These are phyloP conservation scores for Annulohypoxylon truncatum DNA, from an alignment of 2,329 filamentous ascomycete species.

Conservation along the genomic window DNA sequence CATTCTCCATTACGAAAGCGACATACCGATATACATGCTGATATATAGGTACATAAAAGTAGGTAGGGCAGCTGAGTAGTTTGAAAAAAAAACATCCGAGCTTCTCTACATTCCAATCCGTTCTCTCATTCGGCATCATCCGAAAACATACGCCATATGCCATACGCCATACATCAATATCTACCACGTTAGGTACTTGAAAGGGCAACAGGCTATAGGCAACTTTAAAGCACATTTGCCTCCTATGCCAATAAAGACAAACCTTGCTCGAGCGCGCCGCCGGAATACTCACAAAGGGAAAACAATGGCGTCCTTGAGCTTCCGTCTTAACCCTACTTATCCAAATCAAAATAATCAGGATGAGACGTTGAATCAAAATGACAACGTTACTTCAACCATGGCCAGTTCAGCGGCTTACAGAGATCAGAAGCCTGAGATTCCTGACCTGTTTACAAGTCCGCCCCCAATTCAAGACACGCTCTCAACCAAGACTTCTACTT, in stretches of 20 bases:
- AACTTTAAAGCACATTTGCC: too few relatives aligned
- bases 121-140: slow-evolving; percentile 15
- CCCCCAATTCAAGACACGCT: slow-evolving; percentile 75
- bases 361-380: slow-evolving; percentile 34
- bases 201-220: too few relatives aligned
- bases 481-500: slow-evolving; percentile 72
- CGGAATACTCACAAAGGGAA: slow-evolving; percentile 41
- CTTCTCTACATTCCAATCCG: slow-evolving; percentile 19
- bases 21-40: neutral
- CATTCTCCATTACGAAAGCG: neutral
- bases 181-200: too few relatives aligned
- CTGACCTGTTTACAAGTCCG: slow-evolving; percentile 66
- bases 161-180: neutral
- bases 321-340: slow-evolving; percentile 3
- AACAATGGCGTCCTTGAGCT: slow-evolving; percentile 28
- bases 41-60: neutral
- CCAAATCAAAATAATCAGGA: slow-evolving; percentile 3
- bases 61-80: neutral
- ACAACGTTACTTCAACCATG: slow-evolving; percentile 32
- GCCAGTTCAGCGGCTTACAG: slow-evolving; percentile 24
- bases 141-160: slow-evolving; percentile 34
- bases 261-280: slow-evolving; percentile 48
- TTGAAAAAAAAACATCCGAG: slow-evolving; percentile 12
- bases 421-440: slow-evolving; percentile 53
- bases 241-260: slow-evolving; percentile 50